Percentiles rank a stretch among this genome's conserved stretches.
Conservation (phyloP, 495 filamentous ascomycete genomes). For the Penicillium pulvis region DNA sequence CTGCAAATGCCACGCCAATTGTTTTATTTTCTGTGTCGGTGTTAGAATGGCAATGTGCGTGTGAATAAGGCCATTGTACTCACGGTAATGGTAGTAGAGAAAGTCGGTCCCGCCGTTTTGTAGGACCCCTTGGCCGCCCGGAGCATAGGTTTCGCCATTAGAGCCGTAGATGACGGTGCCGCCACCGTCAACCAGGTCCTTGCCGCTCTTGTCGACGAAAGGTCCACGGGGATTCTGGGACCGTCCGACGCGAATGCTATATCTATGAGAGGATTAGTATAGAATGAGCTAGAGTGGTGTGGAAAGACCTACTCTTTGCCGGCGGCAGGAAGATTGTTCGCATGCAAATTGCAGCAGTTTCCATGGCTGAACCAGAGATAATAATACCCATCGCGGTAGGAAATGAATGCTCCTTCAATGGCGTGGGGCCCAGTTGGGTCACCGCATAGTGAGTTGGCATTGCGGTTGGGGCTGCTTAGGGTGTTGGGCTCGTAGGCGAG, state of each 20-base stretch:
- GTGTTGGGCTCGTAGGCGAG: slow-evolving; percentile 36
- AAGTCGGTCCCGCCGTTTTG: slow-evolving; percentile 37
- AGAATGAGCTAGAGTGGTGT: not conserved
- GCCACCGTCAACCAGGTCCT: slow-evolving; percentile 42
- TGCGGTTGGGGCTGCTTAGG: slow-evolving; percentile 22
- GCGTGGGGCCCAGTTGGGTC: slow-evolving; percentile 40
- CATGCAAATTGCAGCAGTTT: slow-evolving; percentile 64
- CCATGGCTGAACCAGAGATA: slow-evolving; percentile 75
- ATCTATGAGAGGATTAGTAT: slow-evolving; percentile 28
- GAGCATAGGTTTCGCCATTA: slow-evolving; percentile 49
- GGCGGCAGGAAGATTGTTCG: slow-evolving; percentile 43
- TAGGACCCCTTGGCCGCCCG: slow-evolving; percentile 48
- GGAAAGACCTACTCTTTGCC: slow-evolving; percentile 61
- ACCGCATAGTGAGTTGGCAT: slow-evolving; percentile 35
- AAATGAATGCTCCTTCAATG: slow-evolving; percentile 55
- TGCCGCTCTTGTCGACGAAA: slow-evolving; percentile 42
- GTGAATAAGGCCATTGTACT: slow-evolving; percentile 12
- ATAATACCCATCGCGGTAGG: slow-evolving; percentile 58
- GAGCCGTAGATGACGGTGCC: slow-evolving; percentile 49
- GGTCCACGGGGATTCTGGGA: slow-evolving; percentile 38
- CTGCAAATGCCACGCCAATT: slow-evolving; percentile 42
- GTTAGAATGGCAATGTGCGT: slow-evolving; percentile 17
- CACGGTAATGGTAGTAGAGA: slow-evolving; percentile 53
- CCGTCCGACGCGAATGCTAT: slow-evolving; percentile 49
- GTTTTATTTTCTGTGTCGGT: slow-evolving; percentile 40